Evolutionary conservation across 257 asterid genomes (phyloP), one percentile per base, ranked within the genome.

Genomic region (Ehretia macrophylla): DNA sequence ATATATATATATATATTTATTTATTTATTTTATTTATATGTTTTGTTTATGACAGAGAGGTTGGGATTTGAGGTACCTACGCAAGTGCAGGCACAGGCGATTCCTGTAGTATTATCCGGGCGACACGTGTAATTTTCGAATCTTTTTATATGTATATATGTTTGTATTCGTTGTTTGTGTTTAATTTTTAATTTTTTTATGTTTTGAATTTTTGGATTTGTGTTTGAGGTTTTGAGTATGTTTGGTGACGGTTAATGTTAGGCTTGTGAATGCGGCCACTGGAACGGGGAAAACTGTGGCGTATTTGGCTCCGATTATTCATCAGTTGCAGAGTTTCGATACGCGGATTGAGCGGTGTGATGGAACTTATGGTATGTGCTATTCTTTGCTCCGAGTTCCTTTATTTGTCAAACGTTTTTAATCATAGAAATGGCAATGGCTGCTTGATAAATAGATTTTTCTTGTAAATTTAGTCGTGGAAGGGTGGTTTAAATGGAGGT

Each of bases 241-340:
- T 27, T 27, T 27, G 35, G 35, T 64, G 61, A 56, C 56, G 61
- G 74, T 16, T 65, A 35, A 65, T 65, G 39, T 51, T 56, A 93
- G 99, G 86, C 90, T 93, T 63, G 95, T 93, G 52, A 93, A 89
- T 77, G 99, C 97, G 0, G 94, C 97, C 0, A 93, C 97, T 46
- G 99, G 99, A 40, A 93, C 92, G 53, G 99, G 97, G 59, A 93
- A 93, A 74, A 93, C 99, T 17, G 84, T 89, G 63, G 93, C 95
- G 5, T 93, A 93, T 83, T 69, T 93, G 64, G 94, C 99, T 64
- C 99, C 99, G 12, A 58, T 79, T 44, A 75, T 93, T 71, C 94
- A 93, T 71, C 76, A 84, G 62, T 58, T 93, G 85, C 91, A 83
- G 78, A 73, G 64, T 58, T 78, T 47, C 61, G 84, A 83, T 47